Percentiles rank a stretch among this genome's conserved stretches.
Conservation (phyloP, 306 rosid species). For the Styphnolobium japonicum region DNA sequence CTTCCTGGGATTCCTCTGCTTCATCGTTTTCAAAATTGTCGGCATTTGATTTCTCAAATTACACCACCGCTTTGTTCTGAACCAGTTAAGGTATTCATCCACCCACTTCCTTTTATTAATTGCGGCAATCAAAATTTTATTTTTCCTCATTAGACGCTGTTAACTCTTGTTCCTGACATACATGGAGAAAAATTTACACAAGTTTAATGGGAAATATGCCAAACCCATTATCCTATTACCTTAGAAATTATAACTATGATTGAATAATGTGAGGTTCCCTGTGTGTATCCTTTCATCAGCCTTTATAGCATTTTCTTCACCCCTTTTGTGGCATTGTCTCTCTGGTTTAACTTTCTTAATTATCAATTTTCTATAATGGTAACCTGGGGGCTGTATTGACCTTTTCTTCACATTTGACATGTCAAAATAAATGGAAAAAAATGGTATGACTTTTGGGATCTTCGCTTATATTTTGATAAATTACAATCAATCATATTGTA, state of each 20-base stretch:
- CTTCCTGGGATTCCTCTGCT: slow-evolving; percentile 61
- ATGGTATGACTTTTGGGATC: background rate
- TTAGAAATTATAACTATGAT: no score
- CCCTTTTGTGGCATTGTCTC: background rate
- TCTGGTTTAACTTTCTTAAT: background rate
- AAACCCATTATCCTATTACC: background rate
- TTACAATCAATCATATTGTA: background rate
- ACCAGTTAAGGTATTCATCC: slow-evolving; percentile 22
- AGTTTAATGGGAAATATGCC: background rate
- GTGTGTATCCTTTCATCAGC: no score
- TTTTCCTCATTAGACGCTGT: background rate
- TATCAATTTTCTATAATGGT: background rate
- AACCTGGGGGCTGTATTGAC: background rate
- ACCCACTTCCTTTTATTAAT: background rate
- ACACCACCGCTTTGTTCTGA: background rate
- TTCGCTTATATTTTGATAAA: background rate
- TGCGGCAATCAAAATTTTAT: background rate
- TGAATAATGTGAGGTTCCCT: no score
- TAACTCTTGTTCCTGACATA: background rate
- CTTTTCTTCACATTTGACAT: background rate
- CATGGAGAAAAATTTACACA: background rate
- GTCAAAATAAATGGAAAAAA: background rate
- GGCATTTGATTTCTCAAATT: slow-evolving; percentile 28
- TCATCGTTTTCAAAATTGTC: slow-evolving; percentile 55
- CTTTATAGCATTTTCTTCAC: no score